Percentiles rank a stretch among this genome's conserved stretches.
These are phyloP conservation scores for Fraxinus albicans DNA, from an alignment of 305 asterid genomes.

Conservation along the genomic window DNA sequence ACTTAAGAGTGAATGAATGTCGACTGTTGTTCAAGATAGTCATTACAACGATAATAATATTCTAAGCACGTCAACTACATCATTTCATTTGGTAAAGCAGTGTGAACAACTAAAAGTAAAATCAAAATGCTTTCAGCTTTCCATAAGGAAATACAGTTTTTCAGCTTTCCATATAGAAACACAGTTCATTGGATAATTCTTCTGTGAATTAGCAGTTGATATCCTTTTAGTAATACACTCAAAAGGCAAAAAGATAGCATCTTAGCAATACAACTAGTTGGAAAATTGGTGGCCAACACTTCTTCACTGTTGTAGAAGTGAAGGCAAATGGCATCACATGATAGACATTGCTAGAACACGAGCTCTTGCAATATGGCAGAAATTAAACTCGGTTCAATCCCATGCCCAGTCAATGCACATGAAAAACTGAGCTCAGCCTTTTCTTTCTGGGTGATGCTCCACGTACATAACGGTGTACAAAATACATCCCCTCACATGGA, in stretches of 20 bases:
- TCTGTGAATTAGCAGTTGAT: not conserved
- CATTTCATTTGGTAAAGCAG: not conserved
- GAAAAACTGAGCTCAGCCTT: not conserved
- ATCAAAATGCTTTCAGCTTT: not conserved
- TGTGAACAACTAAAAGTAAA: not conserved
- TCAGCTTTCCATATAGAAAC: not conserved
- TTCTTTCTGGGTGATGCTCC: not conserved
- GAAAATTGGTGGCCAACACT: not conserved
- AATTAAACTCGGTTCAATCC: not conserved
- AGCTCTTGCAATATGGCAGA: not conserved
- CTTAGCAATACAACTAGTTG: not conserved
- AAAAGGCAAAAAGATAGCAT: not conserved
- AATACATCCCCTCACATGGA: too few species aligned
- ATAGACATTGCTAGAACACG: not conserved
- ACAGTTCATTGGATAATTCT: not conserved
- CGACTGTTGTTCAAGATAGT: not conserved
- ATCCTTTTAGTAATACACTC: not conserved
- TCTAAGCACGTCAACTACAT: not conserved
- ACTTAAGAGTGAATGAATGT: not conserved
- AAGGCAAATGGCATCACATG: not conserved
- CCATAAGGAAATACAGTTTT: not conserved
- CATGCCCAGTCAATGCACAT: not conserved
- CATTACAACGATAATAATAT: not conserved
- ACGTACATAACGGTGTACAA: too few species aligned
- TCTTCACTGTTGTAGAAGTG: not conserved